phyloP scores from a whole-genome alignment of 345 rosid genomes.

The Schrenkiella parvula region DNA sequence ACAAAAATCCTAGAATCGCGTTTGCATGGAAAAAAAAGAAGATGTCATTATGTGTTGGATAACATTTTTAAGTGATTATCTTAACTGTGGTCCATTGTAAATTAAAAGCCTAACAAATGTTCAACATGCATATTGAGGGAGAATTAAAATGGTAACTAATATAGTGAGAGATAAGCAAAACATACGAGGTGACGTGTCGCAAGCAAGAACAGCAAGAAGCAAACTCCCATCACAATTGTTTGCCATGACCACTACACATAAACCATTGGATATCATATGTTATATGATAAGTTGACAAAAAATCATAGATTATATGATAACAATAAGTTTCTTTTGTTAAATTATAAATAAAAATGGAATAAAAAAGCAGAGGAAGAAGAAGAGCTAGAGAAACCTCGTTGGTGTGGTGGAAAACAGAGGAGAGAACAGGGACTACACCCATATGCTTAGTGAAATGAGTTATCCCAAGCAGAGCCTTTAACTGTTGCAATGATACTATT shows the following conservation, averaged over 20 bases:
- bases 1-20: neutral
- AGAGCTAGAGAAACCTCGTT: conserved; percentile 59
- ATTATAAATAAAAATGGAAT: neutral
- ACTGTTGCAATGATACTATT: conserved; percentile 92
- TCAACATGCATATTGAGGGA: conserved; percentile 10
- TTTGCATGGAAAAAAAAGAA: neutral
- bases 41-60: neutral
- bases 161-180: neutral
- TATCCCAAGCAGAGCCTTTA: conserved; percentile 86
- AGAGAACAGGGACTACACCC: conserved; percentile 76
- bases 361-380: neutral
- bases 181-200: conserved; percentile 77
- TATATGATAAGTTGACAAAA: too few species aligned
- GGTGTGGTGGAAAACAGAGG: conserved; percentile 68
- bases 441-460: conserved; percentile 82
- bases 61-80: neutral
- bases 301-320: too few species aligned
- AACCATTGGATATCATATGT: neutral
- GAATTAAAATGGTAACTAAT: neutral
- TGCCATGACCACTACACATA: conserved; percentile 93
- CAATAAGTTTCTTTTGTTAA: neutral
- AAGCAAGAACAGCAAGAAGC: conserved; percentile 72
- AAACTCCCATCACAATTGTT: conserved; percentile 77
- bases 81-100: neutral
- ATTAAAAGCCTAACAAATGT: neutral